phyloP scores from a whole-genome alignment of 2,329 filamentous ascomycete species.

The Meredithiella fracta region DNA sequence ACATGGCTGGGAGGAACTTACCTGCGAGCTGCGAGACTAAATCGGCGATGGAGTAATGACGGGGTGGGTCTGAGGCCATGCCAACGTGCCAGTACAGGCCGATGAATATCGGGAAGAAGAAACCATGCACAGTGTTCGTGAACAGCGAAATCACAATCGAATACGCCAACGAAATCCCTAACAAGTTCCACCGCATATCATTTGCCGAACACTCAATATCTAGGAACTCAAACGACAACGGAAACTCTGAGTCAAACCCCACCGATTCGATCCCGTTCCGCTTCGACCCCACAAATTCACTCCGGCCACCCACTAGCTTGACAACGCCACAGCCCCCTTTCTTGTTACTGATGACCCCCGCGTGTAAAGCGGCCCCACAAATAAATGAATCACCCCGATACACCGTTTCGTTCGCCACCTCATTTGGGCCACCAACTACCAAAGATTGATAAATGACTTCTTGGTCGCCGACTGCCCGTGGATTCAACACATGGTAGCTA shows the following conservation, averaged over 20 bases:
- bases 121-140: slow-evolving; percentile 58
- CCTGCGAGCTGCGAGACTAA: slow-evolving; percentile 65
- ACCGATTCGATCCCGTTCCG: slow-evolving; percentile 62
- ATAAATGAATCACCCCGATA: slow-evolving; percentile 87
- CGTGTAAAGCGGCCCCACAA: slow-evolving; percentile 70
- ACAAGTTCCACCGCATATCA: slow-evolving; percentile 70
- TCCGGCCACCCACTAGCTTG: slow-evolving; percentile 50
- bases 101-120: slow-evolving; percentile 72
- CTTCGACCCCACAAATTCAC: slow-evolving; percentile 45
- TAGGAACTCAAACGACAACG: slow-evolving; percentile 67
- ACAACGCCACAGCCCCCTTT: slow-evolving; percentile 72
- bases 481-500: slow-evolving; percentile 48
- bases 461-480: slow-evolving; percentile 56
- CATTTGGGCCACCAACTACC: slow-evolving; percentile 50
- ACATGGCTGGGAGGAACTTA: slow-evolving; percentile 71
- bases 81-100: slow-evolving; percentile 82
- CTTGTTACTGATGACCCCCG: slow-evolving; percentile 55
- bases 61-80: slow-evolving; percentile 74
- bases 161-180: slow-evolving; percentile 68
- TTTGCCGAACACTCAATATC: slow-evolving; percentile 48
- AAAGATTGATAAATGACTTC: slow-evolving; percentile 47
- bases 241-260: slow-evolving; percentile 76
- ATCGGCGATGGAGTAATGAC: slow-evolving; percentile 45
- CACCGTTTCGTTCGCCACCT: slow-evolving; percentile 31
- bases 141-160: slow-evolving; percentile 66